Percentiles rank a stretch among this genome's conserved stretches.
Evolutionary conservation across 345 rosid genomes (phyloP).

Genomic region (Dipteronia sinensis): DNA sequence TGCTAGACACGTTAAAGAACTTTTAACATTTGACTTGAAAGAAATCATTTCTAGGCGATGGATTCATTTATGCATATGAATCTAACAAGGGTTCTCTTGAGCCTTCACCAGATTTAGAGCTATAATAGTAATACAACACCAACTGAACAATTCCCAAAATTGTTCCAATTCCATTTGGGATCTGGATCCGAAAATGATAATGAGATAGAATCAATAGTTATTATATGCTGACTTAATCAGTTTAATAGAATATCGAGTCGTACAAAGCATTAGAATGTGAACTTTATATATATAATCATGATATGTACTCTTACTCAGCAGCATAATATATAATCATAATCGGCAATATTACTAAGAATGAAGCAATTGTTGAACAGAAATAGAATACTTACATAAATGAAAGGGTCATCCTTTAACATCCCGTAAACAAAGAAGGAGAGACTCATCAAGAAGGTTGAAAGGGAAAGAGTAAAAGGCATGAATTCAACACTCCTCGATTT

Average conservation of each 20-base stretch:
- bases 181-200: conserved; percentile 22
- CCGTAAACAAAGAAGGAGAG: conserved; percentile 51
- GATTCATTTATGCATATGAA: conserved; percentile 19
- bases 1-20: neutral
- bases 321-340: no score
- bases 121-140: conserved; percentile 37
- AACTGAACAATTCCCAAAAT: conserved; percentile 44
- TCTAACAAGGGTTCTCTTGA: conserved; percentile 40
- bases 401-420: conserved; percentile 42
- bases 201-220: neutral
- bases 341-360: no score
- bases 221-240: neutral
- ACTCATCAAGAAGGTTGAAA: conserved; percentile 52
- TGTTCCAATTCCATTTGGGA: conserved; percentile 56
- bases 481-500: conserved; percentile 50
- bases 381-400: conserved; percentile 41
- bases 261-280: no score
- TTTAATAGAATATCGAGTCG: no score
- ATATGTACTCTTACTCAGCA: no score
- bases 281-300: no score
- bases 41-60: neutral
- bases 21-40: neutral
- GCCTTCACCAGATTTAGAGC: conserved; percentile 26
- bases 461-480: conserved; percentile 60
- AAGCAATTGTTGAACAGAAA: neutral